These are phyloP conservation scores for Tolypocladium capitatum DNA, from an alignment of 2,329 filamentous ascomycete species.

Conservation along the genomic window DNA sequence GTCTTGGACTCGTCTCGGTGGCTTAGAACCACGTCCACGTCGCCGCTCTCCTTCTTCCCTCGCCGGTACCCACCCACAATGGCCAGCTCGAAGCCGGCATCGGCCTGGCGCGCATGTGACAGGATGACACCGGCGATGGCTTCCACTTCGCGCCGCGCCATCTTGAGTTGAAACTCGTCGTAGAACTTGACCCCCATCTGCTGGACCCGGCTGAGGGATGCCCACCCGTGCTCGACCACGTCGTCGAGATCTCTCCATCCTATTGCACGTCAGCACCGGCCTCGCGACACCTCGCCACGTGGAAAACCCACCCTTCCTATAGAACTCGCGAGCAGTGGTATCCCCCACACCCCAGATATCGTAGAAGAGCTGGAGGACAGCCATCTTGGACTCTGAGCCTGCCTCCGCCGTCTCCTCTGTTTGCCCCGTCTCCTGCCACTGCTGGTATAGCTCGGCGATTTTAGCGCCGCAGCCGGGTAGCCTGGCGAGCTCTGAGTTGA, in stretches of 20 bases:
- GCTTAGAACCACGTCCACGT: slow-evolving; percentile 76
- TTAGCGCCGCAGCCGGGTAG: slow-evolving; percentile 75
- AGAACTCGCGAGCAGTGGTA: slow-evolving; percentile 69
- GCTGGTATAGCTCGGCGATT: slow-evolving; percentile 62
- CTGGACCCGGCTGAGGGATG: slow-evolving; percentile 59
- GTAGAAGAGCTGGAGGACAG: slow-evolving; percentile 57
- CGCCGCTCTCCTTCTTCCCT: slow-evolving; percentile 59
- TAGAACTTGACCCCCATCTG: slow-evolving; percentile 94
- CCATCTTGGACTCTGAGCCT: slow-evolving; percentile 49
- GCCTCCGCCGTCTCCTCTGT: slow-evolving; percentile 53
- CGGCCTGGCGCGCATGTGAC: slow-evolving; percentile 50
- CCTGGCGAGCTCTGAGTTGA: slow-evolving; percentile 28
- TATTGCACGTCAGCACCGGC: slow-evolving; percentile 7
- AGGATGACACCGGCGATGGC: slow-evolving; percentile 51
- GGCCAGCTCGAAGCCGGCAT: slow-evolving; percentile 38
- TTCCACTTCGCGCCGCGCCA: slow-evolving; percentile 63
- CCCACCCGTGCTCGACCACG: slow-evolving; percentile 72
- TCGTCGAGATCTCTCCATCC: slow-evolving; percentile 79
- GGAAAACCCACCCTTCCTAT: slow-evolving; percentile 38
- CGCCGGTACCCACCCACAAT: slow-evolving; percentile 74
- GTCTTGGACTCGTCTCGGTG: slow-evolving; percentile 63
- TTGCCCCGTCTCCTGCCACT: slow-evolving; percentile 51
- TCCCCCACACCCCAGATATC: slow-evolving; percentile 88
- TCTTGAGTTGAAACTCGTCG: slow-evolving; percentile 62
- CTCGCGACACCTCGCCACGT: not conserved